Base-by-base conservation (phyloP, 345 rosid genomes). In the Gossypium anomalum region DNA sequence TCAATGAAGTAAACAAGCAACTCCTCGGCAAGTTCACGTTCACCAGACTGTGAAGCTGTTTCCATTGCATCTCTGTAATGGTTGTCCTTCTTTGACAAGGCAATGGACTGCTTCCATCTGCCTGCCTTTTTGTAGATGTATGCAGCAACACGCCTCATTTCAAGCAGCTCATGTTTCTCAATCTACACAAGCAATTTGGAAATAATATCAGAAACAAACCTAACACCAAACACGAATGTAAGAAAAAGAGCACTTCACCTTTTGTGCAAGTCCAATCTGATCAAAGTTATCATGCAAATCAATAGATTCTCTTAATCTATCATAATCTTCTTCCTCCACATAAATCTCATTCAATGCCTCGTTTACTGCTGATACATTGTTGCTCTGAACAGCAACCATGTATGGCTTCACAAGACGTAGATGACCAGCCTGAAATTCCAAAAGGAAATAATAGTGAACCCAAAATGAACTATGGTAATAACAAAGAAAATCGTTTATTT, bases 61-160 rank as follows among this genome's bases (percentile, higher is more conserved):
- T 93, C 98, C 98, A 95, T 95, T 60, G 98, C 97, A 86, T 95
- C 99, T 77, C 86, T 95, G 86, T 90, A 95, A 70, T 85, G 87
- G 72, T 85, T 93, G 81, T 95, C 97, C 45, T 93, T 95, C 91
- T 95, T 95, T 70, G 98, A 95, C 83, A 95, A 84, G 44, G 94
- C 94, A 88, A 95, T 95, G 2, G 99, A 95, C 78, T 86, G 94
- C 97, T 93, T 95, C 99, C 99, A 95, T 81, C 97, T 85, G 65
- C 98, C 97, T 1, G 98, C 99, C 84, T 95, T 95, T 78, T 95
- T 95, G 86, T 95, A 95, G 47, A 95, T 93, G 74, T 95, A 95
- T 56, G 99, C 98, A 77, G 98, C 98, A 76, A 92, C 98, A 29
- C 98, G 97, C 79, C 98, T 89, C 98, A 94, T 94, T 81, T 94